Percentiles rank a stretch among this genome's conserved stretches.
Evolutionary conservation across 2,329 filamentous ascomycete species (phyloP).

Genomic region (Ceratocystis variospora): DNA sequence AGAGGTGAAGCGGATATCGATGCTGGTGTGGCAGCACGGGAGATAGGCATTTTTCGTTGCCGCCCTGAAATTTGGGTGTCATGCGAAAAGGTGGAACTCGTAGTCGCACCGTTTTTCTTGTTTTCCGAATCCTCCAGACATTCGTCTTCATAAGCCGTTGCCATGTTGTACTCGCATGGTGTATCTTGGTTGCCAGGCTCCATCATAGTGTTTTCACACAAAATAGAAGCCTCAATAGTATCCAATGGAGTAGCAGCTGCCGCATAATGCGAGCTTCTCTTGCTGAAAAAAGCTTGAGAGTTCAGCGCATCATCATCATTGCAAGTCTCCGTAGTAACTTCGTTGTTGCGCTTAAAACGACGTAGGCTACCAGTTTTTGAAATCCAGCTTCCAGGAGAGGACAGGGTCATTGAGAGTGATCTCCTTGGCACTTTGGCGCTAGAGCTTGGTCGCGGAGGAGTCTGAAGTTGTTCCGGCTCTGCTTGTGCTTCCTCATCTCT

Average conservation of each 20-base stretch:
- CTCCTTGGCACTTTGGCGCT: constrained; percentile 23
- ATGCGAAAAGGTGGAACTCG: not conserved
- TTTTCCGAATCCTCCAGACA: not conserved
- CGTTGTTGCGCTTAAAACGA: constrained; percentile 35
- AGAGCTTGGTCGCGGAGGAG: not conserved
- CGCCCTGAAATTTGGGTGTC: not conserved
- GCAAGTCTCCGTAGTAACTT: not conserved
- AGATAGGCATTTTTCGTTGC: constrained; percentile 21
- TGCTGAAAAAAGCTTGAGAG: not conserved
- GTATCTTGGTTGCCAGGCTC: constrained; percentile 10
- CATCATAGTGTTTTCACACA: constrained; percentile 14
- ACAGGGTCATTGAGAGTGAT: constrained; percentile 47
- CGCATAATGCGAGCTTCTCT: constrained; percentile 14
- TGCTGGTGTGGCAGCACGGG: constrained; percentile 3
- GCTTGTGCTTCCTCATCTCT: not conserved
- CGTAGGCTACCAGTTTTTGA: constrained; percentile 43
- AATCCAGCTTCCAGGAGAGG: constrained; percentile 43
- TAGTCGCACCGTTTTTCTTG: not conserved
- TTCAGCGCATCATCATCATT: not conserved
- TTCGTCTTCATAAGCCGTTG: not conserved
- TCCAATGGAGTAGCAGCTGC: constrained; percentile 14
- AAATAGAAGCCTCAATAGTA: constrained; percentile 18
- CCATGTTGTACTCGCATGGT: constrained; percentile 7
- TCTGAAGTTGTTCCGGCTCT: not conserved
- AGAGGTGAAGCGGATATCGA: not conserved